Conservation (phyloP, 2,329 filamentous ascomycete species). For the Colletotrichum spinosum region DNA sequence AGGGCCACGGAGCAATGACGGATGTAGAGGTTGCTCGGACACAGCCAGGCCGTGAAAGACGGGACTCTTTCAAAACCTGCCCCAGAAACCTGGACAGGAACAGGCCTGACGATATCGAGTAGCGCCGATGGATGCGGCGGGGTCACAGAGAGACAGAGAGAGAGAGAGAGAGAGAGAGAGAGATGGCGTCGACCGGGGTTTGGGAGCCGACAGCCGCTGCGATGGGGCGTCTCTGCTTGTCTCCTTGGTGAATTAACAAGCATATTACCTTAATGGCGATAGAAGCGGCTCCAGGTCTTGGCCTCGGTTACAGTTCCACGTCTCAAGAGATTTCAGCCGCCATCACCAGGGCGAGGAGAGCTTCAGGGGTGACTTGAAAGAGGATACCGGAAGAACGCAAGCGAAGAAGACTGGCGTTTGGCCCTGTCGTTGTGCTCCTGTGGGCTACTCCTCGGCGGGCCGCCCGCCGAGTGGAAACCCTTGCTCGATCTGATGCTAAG, state of each 20-base stretch:
- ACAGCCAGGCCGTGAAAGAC: constrained; percentile 18
- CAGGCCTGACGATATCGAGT: constrained; percentile 12
- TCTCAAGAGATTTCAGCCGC: constrained; percentile 5
- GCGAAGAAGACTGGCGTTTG: no score
- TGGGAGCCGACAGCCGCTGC: constrained; percentile 16
- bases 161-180: no score
- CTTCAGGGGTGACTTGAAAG: background rate
- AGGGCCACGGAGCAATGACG: constrained; percentile 29
- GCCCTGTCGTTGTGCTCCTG: no score
- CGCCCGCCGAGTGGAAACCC: background rate
- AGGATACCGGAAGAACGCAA: no score
- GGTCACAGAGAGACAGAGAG: background rate
- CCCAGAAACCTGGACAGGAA: constrained; percentile 1
- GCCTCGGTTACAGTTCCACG: constrained; percentile 34
- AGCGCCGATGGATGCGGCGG: constrained; percentile 6
- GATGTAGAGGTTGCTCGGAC: constrained; percentile 27
- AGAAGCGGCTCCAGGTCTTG: constrained; percentile 3
- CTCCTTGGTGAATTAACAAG: constrained; percentile 1
- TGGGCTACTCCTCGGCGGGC: no score
- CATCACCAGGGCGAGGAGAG: constrained; percentile 3
- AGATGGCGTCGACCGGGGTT: no score
- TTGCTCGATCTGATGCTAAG: constrained; percentile 32
- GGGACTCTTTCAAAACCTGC: constrained; percentile 18
- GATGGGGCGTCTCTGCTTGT: background rate
- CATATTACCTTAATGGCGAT: constrained; percentile 24